A percentile compares a stretch with the other conserved stretches of the same genome.
Evolutionary conservation across 2,329 filamentous ascomycete genomes (phyloP).

Genomic region (Neoascochyta sp.): DNA sequence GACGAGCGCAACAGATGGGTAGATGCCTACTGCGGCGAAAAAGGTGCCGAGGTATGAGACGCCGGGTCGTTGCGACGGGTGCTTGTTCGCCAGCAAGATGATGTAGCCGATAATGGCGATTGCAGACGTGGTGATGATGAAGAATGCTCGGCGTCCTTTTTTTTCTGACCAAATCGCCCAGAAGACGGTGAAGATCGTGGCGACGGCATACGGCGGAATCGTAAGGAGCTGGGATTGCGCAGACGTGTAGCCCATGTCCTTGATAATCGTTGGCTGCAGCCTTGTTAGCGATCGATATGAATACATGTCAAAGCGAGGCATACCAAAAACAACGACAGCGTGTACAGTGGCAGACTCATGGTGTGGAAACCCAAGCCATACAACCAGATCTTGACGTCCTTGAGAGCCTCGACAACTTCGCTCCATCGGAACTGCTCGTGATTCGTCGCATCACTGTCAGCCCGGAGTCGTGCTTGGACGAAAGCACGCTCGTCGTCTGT

Average conservation of each 20-base stretch:
- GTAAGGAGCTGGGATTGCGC: slow-evolving; percentile 45
- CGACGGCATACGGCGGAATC: slow-evolving; percentile 44
- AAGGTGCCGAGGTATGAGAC: slow-evolving; percentile 39
- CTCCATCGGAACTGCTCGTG: slow-evolving; percentile 66
- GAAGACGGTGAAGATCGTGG: slow-evolving; percentile 36
- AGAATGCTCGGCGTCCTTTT: slow-evolving; percentile 29
- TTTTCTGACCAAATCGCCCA: slow-evolving; percentile 36
- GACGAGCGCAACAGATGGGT: slow-evolving; percentile 38
- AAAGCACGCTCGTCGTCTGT: slow-evolving; percentile 51
- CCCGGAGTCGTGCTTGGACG: slow-evolving; percentile 60
- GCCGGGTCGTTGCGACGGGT: slow-evolving; percentile 31
- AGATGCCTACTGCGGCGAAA: slow-evolving; percentile 40
- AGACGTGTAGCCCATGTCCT: slow-evolving; percentile 42
- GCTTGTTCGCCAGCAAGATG: slow-evolving; percentile 35
- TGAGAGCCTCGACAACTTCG: slow-evolving; percentile 60
- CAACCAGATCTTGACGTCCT: slow-evolving; percentile 45
- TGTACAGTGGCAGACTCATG: slow-evolving; percentile 55
- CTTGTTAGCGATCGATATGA: slow-evolving; percentile 4
- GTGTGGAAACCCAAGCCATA: slow-evolving; percentile 71
- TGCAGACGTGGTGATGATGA: slow-evolving; percentile 33
- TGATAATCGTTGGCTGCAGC: slow-evolving; percentile 52
- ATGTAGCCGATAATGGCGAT: slow-evolving; percentile 40
- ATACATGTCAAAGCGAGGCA: slow-evolving; percentile 42
- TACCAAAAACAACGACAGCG: slow-evolving; percentile 38
- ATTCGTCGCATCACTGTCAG: slow-evolving; percentile 66